phyloP scores from a whole-genome alignment of 441 rosid species.

The Corymbia calophylla region DNA sequence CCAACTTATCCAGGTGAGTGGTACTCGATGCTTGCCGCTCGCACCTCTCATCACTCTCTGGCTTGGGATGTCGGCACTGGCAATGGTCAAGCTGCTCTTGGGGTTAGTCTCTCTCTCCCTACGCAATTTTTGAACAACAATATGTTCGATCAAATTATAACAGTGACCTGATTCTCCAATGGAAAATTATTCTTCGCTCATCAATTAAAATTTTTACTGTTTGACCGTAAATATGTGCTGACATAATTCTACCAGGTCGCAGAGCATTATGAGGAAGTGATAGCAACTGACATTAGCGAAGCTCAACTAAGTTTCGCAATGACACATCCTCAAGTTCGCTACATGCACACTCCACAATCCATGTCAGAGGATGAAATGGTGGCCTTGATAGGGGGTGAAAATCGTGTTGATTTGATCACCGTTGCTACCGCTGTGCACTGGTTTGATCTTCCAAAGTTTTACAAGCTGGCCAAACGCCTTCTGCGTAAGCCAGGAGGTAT shows the following conservation, averaged over 20 bases:
- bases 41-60: constrained; percentile 26
- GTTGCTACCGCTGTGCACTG: constrained; percentile 57
- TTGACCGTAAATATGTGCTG: not conserved
- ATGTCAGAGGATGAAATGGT: constrained; percentile 38
- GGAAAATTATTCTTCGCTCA: not conserved
- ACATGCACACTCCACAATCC: constrained; percentile 35
- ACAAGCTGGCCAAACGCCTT: constrained; percentile 31
- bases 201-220: not conserved
- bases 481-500: constrained; percentile 57
- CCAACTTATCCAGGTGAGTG: constrained; percentile 48
- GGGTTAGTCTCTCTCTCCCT: constrained; percentile 22
- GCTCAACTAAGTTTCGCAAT: constrained; percentile 27
- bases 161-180: not conserved
- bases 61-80: constrained; percentile 71
- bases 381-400: constrained; percentile 41
- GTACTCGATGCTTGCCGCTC: constrained; percentile 42
- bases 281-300: constrained; percentile 49
- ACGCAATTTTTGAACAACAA: not conserved
- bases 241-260: constrained; percentile 23
- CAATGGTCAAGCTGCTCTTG: constrained; percentile 57
- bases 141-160: not conserved
- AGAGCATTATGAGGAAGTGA: constrained; percentile 40
- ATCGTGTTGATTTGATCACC: constrained; percentile 48
- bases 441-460: constrained; percentile 57
- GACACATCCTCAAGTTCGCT: constrained; percentile 30